These are phyloP conservation scores for Ajuga reptans DNA, from an alignment of 305 asterid genomes.

Conservation along the genomic window DNA sequence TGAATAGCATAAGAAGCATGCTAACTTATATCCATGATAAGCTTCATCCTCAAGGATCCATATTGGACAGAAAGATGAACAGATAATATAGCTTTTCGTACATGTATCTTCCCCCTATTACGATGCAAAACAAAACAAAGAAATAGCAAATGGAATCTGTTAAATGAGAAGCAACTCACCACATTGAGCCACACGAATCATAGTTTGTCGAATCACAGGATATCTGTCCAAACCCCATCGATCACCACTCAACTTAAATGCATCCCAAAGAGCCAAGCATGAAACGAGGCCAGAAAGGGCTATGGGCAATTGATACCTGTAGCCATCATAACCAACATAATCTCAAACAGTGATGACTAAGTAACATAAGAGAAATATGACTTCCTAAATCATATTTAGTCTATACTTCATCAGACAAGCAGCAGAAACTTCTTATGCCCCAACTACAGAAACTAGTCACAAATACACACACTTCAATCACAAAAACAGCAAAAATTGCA, in stretches of 20 bases:
- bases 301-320: conserved; percentile 74
- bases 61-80: background rate
- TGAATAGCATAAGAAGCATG: background rate
- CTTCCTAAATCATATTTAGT: background rate
- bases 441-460: background rate
- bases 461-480: background rate
- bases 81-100: background rate
- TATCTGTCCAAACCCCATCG: conserved; percentile 51
- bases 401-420: background rate
- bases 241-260: conserved; percentile 46
- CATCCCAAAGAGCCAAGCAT: conserved; percentile 82
- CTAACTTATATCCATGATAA: background rate
- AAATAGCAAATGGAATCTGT: background rate
- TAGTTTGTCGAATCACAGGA: conserved; percentile 40
- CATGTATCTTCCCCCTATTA: background rate
- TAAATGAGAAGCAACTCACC: conserved; percentile 47
- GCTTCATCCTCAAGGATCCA: background rate
- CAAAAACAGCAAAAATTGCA: background rate
- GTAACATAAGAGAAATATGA: background rate
- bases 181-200: conserved; percentile 59
- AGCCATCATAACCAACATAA: conserved; percentile 1
- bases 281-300: conserved; percentile 67
- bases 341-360: background rate
- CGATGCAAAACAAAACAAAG: conserved; percentile 11
- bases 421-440: background rate